Evolutionary conservation across 306 rosid species (phyloP), one percentile per base, ranked within the genome.

Genomic region (Vigna radiata): DNA sequence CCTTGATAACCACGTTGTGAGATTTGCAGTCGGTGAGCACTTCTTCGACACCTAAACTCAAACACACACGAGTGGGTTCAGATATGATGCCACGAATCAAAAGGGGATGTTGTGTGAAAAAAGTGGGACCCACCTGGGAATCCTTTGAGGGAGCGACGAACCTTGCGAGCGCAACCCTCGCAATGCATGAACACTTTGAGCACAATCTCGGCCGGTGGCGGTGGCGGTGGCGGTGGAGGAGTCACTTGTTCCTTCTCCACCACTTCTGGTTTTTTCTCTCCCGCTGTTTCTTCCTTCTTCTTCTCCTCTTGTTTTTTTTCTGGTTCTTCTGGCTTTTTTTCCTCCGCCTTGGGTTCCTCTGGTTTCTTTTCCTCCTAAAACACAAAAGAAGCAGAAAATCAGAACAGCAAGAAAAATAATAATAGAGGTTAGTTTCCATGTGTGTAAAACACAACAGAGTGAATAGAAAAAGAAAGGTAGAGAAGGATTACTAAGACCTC

Each of bases 121-220:
- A 64, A 2, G 17, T 7, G 5, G 15, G 68, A 54, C 12, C 16
- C 53, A 93, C 98, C 98, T 62, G 86, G 84, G 70, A 91, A 91
- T 13, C 89, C 89, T 64, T 87, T 90, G 78, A 94, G 97, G 43
- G 83, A 84, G 8, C 95, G 84, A 44, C 88, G 89, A 77, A 94
- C 98, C 83, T 90, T 91, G 17, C 93, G 89, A 7, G 98, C 98
- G 75, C 98, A 94, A 2, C 95, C 96, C 84, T 94, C 97, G 47
- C 98, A 94, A 88, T 94, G 98, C 98, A 94, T 94, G 88, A 69
- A 90, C 7, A 94, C 98, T 77, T 69, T 78, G 54, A 94, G 95
- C 25, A 92, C 71, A 58, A 92, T 88, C 68, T 94, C 96, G 4
- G 85, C 81, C 8, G 93, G 86, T 3, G 86, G 83, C 0, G 97